Conservation (phyloP, 768 basidiomycete species). For the Amanita pallidorosea region DNA sequence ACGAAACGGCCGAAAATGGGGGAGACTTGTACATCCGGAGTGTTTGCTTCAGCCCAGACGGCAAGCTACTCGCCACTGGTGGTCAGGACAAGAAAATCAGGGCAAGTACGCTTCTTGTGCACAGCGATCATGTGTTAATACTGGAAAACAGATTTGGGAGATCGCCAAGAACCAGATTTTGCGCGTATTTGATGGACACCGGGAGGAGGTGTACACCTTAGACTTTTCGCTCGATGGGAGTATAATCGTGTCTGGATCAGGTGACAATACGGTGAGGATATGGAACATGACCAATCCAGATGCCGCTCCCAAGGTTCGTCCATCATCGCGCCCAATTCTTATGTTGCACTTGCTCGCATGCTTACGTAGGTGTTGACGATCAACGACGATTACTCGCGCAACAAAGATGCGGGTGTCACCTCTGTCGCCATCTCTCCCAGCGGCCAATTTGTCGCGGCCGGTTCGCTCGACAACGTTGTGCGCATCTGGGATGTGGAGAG, state of each 20-base stretch:
- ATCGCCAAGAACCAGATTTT: slow-evolving; percentile 72
- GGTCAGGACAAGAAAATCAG: slow-evolving; percentile 87
- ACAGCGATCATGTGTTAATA: slow-evolving; percentile 9
- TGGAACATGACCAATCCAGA: slow-evolving; percentile 30
- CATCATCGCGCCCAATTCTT: neutral
- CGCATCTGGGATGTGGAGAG: slow-evolving; percentile 71
- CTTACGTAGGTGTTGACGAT: slow-evolving; percentile 33
- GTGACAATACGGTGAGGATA: slow-evolving; percentile 44
- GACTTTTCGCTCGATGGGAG: slow-evolving; percentile 81
- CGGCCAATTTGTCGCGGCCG: slow-evolving; percentile 54
- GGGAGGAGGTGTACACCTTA: slow-evolving; percentile 89
- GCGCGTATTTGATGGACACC: slow-evolving; percentile 78
- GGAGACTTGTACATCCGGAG: slow-evolving; percentile 40
- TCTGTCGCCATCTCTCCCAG: slow-evolving; percentile 73
- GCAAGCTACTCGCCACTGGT: slow-evolving; percentile 83
- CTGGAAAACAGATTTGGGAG: slow-evolving; percentile 70
- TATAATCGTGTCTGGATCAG: slow-evolving; percentile 82
- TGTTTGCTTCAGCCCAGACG: slow-evolving; percentile 83
- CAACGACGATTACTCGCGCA: slow-evolving; percentile 38
- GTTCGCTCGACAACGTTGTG: slow-evolving; percentile 65
- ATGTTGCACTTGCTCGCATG: neutral
- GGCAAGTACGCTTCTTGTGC: slow-evolving; percentile 30
- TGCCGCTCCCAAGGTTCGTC: neutral
- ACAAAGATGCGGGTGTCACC: slow-evolving; percentile 55
- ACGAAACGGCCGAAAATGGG: slow-evolving; percentile 15